Conservation (phyloP, 106 monocot genomes). For the Platanthera zijinensis region DNA sequence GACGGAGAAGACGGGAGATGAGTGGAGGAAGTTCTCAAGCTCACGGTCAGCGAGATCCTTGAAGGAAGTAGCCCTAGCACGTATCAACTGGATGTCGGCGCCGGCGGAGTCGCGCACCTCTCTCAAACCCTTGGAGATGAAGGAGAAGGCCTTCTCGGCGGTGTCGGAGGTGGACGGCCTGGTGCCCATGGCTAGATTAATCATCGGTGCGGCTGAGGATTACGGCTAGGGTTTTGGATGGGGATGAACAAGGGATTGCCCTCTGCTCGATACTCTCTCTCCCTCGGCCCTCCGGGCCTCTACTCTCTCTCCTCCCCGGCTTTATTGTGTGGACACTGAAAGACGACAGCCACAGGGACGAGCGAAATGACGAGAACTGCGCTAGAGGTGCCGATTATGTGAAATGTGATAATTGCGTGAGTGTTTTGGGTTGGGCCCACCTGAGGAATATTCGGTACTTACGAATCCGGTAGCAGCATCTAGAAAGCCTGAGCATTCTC, state of each 20-base stretch:
- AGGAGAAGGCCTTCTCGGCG: conserved; percentile 73
- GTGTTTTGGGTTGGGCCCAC: too few species aligned
- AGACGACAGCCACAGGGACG: neutral
- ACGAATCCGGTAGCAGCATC: too few species aligned
- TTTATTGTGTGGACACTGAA: neutral
- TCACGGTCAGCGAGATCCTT: conserved; percentile 78
- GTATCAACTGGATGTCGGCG: conserved; percentile 75
- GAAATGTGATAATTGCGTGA: too few species aligned
- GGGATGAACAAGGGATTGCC: neutral
- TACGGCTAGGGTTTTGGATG: conserved; percentile 11
- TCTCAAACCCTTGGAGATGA: conserved; percentile 77
- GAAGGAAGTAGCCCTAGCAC: conserved; percentile 63
- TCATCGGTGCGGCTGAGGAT: conserved; percentile 9
- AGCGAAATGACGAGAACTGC: neutral
- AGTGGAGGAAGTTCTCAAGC: conserved; percentile 80
- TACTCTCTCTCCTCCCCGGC: neutral
- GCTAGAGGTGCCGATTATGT: neutral
- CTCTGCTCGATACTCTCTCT: neutral
- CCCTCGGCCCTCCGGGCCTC: neutral
- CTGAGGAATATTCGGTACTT: too few species aligned
- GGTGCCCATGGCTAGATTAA: conserved; percentile 43
- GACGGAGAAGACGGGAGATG: conserved; percentile 22
- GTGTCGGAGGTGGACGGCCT: conserved; percentile 32
- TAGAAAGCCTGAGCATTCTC: too few species aligned
- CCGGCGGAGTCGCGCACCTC: conserved; percentile 81